These are phyloP conservation scores for Echinosophora koreensis DNA, from an alignment of 306 rosid species.

Conservation along the genomic window DNA sequence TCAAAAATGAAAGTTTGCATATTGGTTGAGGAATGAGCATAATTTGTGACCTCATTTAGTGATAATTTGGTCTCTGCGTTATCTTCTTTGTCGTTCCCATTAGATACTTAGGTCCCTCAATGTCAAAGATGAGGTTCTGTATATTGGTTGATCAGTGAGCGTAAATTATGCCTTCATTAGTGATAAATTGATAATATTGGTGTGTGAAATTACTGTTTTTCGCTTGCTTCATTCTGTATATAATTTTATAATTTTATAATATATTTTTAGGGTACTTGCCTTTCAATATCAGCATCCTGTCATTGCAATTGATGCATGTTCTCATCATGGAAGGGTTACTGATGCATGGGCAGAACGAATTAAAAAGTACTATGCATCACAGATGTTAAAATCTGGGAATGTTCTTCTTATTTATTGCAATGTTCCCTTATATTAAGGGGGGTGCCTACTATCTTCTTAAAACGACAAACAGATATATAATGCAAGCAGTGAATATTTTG, in stretches of 20 bases:
- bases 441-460: conserved; percentile 34
- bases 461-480: background rate
- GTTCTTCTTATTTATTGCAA: conserved; percentile 32
- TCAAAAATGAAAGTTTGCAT: conserved; percentile 23
- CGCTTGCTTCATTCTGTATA: conserved; percentile 6
- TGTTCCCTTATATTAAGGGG: conserved; percentile 31
- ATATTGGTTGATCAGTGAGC: conserved; percentile 31
- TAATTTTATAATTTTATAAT: conserved; percentile 20
- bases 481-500: conserved; percentile 35
- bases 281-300: conserved; percentile 83
- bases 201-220: conserved; percentile 22
- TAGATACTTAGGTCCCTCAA: background rate
- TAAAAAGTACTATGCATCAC: conserved; percentile 73
- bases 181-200: conserved; percentile 15
- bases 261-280: conserved; percentile 79
- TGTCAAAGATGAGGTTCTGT: conserved; percentile 29
- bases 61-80: conserved; percentile 35
- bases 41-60: conserved; percentile 22
- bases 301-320: conserved; percentile 88
- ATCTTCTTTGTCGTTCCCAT: conserved; percentile 18
- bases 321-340: conserved; percentile 90
- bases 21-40: conserved; percentile 1
- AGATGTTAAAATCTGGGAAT: conserved; percentile 78
- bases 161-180: conserved; percentile 19
- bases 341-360: conserved; percentile 80